These are phyloP conservation scores for Chlorokybus atmophyticus DNA, from an alignment of 139 green algal genomes.

Conservation along the genomic window DNA sequence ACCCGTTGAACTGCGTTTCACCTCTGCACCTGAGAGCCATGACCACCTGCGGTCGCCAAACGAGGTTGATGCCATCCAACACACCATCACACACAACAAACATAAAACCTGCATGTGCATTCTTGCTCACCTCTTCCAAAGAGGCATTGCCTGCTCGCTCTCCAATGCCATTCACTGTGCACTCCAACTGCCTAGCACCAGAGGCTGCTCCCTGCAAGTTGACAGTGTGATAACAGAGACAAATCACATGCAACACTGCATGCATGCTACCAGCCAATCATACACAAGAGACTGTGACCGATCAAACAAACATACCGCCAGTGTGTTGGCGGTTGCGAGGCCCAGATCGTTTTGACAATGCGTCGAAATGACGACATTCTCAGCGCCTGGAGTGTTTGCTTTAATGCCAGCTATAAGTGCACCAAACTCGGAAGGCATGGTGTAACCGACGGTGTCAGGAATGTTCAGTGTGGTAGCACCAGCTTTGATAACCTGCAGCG, in stretches of 20 bases:
- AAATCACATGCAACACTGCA: background rate
- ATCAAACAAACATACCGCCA: conserved; percentile 37
- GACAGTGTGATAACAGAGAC: background rate
- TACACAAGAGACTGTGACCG: background rate
- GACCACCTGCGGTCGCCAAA: conserved; percentile 31
- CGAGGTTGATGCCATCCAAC: too few relatives aligned
- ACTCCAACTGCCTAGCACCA: conserved; percentile 80
- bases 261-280: background rate
- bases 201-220: conserved; percentile 7
- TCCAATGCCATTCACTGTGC: conserved; percentile 98
- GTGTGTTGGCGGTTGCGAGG: conserved; percentile 85
- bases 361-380: conserved; percentile 81
- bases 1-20: conserved; percentile 57
- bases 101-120: background rate
- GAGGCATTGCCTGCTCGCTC: conserved; percentile 93
- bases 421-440: conserved; percentile 88
- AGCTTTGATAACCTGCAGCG: too few relatives aligned
- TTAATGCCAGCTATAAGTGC: conserved; percentile 72
- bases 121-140: conserved; percentile 63
- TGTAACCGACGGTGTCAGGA: conserved; percentile 89
- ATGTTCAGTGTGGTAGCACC: conserved; percentile 98
- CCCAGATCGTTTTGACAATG: conserved; percentile 99
- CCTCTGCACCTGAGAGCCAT: conserved; percentile 30
- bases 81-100: background rate
- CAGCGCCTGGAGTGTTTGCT: conserved; percentile 67